phyloP scores from a whole-genome alignment of 306 rosid species.

The Cercis canadensis region DNA sequence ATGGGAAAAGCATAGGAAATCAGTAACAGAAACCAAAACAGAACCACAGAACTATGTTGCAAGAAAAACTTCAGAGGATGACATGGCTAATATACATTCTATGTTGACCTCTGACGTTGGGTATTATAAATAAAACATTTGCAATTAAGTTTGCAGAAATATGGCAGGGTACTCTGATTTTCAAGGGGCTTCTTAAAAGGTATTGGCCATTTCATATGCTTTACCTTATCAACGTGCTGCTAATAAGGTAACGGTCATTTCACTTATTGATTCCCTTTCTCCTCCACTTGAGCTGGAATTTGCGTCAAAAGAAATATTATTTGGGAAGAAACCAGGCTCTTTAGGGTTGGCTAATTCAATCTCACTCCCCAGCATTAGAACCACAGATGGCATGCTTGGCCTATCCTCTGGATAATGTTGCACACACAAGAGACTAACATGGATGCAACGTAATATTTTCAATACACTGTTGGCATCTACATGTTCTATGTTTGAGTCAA shows the following conservation, averaged over 20 bases:
- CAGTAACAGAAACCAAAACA: too few relatives aligned
- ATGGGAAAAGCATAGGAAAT: too few relatives aligned
- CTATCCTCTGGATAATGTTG: slow-evolving; percentile 46
- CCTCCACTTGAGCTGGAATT: slow-evolving; percentile 26
- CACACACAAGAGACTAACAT: slow-evolving; percentile 51
- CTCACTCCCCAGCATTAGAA: slow-evolving; percentile 45
- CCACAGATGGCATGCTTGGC: slow-evolving; percentile 36
- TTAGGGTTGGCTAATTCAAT: slow-evolving; percentile 39
- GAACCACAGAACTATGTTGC: too few relatives aligned
- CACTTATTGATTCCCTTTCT: slow-evolving; percentile 30
- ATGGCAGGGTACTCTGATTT: too few relatives aligned
- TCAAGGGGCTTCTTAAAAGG: background rate
- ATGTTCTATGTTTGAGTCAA: slow-evolving; percentile 31
- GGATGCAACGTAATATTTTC: slow-evolving; percentile 46
- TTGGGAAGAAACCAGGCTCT: slow-evolving; percentile 44
- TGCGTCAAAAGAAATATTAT: background rate
- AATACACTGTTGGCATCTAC: slow-evolving; percentile 4
- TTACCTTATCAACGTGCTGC: background rate
- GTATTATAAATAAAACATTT: too few relatives aligned
- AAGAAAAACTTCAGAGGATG: too few relatives aligned
- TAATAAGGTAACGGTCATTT: background rate
- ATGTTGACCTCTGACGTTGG: too few relatives aligned
- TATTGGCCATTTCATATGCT: too few relatives aligned
- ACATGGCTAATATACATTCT: too few relatives aligned
- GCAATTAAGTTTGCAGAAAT: too few relatives aligned